These are phyloP conservation scores for Fraxinus pennsylvanica DNA, from an alignment of 257 asterid genomes.

Conservation along the genomic window DNA sequence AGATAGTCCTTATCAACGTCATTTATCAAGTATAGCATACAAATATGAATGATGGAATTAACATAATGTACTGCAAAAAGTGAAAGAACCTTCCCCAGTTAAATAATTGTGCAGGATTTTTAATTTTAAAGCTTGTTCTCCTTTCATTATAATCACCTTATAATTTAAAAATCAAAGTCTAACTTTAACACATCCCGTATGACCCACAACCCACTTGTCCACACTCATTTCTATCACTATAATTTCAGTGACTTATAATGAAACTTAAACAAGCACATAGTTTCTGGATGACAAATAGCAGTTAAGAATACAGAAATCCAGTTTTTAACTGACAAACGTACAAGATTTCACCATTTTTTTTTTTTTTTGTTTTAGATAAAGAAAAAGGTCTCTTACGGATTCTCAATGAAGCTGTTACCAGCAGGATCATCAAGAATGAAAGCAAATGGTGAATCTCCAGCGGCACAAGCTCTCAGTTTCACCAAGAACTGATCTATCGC, in stretches of 20 bases:
- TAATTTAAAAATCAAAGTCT: too few relatives aligned
- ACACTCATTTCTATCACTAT: too few relatives aligned
- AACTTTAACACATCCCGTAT: too few relatives aligned
- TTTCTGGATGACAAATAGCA: background rate
- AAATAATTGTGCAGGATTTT: constrained; percentile 2
- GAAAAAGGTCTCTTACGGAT: constrained; percentile 65
- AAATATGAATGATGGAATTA: background rate
- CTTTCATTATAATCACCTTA: too few relatives aligned
- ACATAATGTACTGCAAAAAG: background rate
- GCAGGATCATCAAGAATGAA: constrained; percentile 91
- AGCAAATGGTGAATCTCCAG: constrained; percentile 67
- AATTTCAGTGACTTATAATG: too few relatives aligned
- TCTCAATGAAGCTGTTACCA: constrained; percentile 98
- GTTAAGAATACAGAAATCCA: background rate
- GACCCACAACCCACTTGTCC: too few relatives aligned
- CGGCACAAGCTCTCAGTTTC: constrained; percentile 80
- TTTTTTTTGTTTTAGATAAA: background rate
- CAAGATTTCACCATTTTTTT: background rate
- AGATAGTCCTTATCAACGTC: constrained; percentile 8
- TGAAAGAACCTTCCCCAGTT: background rate
- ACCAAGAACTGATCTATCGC: constrained; percentile 80
- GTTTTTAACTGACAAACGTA: background rate
- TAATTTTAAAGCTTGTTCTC: background rate
- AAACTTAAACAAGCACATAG: too few relatives aligned
- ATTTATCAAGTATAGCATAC: background rate